phyloP scores from a whole-genome alignment of 163 green algal genomes.

The Chlamydomonas reinhardtii region DNA sequence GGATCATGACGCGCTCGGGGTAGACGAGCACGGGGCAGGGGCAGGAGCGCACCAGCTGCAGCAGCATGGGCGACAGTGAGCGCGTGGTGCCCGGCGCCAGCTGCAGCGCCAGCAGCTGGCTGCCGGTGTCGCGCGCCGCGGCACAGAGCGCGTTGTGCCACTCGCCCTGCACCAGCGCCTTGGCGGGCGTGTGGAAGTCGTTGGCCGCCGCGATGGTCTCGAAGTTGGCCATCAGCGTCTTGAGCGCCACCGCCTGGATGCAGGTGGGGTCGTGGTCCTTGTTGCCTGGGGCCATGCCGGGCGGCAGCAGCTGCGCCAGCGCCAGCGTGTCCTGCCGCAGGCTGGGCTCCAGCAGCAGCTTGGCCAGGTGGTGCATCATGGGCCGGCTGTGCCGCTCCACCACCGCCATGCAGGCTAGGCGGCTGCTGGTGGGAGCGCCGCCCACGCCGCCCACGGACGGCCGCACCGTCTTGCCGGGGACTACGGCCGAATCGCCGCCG shows the following conservation, averaged over 20 bases:
- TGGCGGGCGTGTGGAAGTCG: conserved; percentile 41
- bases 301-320: conserved; percentile 32
- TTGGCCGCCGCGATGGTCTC: conserved; percentile 44
- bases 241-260: conserved; percentile 44
- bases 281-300: conserved; percentile 19
- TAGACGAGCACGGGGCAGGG: conserved; percentile 44
- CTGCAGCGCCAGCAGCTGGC: conserved; percentile 38
- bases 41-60: conserved; percentile 27
- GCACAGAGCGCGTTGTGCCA: conserved; percentile 33
- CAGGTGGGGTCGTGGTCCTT: conserved; percentile 17
- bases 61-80: conserved; percentile 14
- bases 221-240: conserved; percentile 43
- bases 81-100: conserved; percentile 19
- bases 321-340: conserved; percentile 26
- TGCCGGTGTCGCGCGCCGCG: conserved; percentile 20
- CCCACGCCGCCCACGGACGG: conserved; percentile 33
- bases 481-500: too few relatives aligned
- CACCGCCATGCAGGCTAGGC: conserved; percentile 13
- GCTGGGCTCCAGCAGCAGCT: conserved; percentile 28
- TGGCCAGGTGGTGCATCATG: conserved; percentile 46
- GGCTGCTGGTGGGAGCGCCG: neutral
- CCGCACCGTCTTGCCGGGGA: neutral
- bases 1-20: conserved; percentile 38
- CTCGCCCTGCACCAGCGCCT: conserved; percentile 28
- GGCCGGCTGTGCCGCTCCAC: conserved; percentile 45